phyloP scores from a whole-genome alignment of 192 early-diverging fungal genomes.

The Phlyctochytrium bullatum region DNA sequence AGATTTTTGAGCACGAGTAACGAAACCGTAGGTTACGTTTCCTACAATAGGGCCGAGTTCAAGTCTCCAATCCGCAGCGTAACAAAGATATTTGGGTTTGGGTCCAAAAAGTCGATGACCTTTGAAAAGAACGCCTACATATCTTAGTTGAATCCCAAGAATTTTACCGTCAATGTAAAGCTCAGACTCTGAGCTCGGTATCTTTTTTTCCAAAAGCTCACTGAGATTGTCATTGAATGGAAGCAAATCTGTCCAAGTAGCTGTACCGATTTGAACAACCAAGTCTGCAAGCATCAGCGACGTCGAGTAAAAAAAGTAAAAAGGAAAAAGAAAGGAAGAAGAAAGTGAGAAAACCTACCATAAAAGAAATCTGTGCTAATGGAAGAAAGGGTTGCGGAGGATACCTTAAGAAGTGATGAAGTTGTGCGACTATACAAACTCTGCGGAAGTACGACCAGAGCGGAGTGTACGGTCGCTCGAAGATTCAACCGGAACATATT shows the following conservation, averaged over 20 bases:
- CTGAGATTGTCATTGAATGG: neutral
- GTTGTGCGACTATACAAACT: neutral
- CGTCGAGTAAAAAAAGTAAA: too few relatives aligned
- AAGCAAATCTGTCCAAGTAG: conserved; percentile 14
- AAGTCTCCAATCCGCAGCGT: conserved; percentile 69
- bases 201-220: neutral
- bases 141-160: conserved; percentile 16
- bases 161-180: neutral
- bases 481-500: conserved; percentile 4
- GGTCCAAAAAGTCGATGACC: conserved; percentile 72
- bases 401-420: too few relatives aligned
- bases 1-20: conserved; percentile 50
- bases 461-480: neutral
- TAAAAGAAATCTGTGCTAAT: conserved; percentile 7
- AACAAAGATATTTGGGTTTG: conserved; percentile 58
- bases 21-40: conserved; percentile 61
- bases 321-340: too few relatives aligned
- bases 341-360: neutral
- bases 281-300: too few relatives aligned
- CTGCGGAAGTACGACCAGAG: too few relatives aligned
- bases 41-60: conserved; percentile 61
- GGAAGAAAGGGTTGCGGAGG: neutral
- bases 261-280: conserved; percentile 13
- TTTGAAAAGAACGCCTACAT: conserved; percentile 15
- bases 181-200: neutral